Base-by-base conservation (phyloP, 2,329 filamentous ascomycete species). In the Teratosphaeria epicoccoides region DNA sequence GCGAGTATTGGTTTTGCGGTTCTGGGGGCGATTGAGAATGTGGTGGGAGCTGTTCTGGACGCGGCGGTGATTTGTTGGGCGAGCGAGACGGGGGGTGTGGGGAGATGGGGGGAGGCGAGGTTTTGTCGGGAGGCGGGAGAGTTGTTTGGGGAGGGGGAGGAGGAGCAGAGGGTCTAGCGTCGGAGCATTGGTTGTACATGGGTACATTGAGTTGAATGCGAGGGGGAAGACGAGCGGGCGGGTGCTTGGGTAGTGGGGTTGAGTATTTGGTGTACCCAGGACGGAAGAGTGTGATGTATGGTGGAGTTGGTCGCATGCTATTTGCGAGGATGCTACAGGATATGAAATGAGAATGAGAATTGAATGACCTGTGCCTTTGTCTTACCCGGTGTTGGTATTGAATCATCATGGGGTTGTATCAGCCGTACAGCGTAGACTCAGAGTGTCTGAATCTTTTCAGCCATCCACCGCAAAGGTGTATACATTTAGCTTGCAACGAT, bases 1-100 rank as follows among this genome's bases (percentile, higher is more conserved):
- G 88, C 87, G 55, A 89, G 91, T 50, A 96, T 98, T 60, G 93
- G 93, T 6, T 98, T 93, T 83, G 89, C 88, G 4, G 84, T 97
- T 1, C 75, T 98, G n/a, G 67, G 67, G 14, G 66, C 66, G 6
- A 61, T 68, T n/a, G 67, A 70, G 58, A 68, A 68, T 43, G 66
- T 69, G 3, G 62, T 70, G 2, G 66, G 66, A 2, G 67, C 61
- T 11, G 64, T 68, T 6, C 56, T 69, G 47, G 67, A 70, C 52
- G 67, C 66, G 48, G 88, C 88, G 29, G 80, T 97, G 23, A 84
- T 98, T 11, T 98, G 93, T 73, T 97, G 95, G 80, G 89, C 87
- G 24, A 95, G 88, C 63, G 93, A 98, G 78, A 85, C 70, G 59
- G 81, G 79, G 49, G 78, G 76, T 51, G 79, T 79, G 50, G 72